Evolutionary conservation across 139 green algal genomes (phyloP).

Genomic region (Zygnema circumcarinatum): DNA sequence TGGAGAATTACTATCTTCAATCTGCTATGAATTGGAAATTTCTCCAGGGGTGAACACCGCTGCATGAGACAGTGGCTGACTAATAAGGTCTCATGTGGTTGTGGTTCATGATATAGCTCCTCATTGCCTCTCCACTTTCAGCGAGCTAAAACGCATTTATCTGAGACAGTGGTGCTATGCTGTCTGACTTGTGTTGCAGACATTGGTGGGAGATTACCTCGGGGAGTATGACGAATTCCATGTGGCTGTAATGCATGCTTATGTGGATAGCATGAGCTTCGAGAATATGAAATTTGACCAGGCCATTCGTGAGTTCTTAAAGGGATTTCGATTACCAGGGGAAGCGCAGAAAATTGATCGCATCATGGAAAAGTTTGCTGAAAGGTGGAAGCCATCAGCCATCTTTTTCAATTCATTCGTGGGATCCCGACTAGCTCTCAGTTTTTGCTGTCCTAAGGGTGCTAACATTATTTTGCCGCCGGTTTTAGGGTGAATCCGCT

Average conservation of each 20-base stretch:
- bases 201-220: conserved; percentile 94
- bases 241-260: conserved; percentile 96
- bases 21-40: too few species aligned
- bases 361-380: conserved; percentile 99
- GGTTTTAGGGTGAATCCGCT: too few species aligned
- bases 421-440: conserved; percentile 15
- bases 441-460: conserved; percentile 31
- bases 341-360: conserved; percentile 99
- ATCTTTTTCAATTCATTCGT: too few species aligned
- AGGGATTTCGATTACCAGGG: conserved; percentile 81
- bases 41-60: too few species aligned
- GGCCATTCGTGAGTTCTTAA: conserved; percentile 80
- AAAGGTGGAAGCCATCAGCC: conserved; percentile 73
- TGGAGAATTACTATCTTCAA: too few species aligned
- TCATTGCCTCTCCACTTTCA: not conserved
- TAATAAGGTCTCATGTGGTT: too few species aligned
- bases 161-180: not conserved
- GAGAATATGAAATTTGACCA: conserved; percentile 83
- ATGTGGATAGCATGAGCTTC: conserved; percentile 94
- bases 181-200: conserved; percentile 72
- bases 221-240: conserved; percentile 89
- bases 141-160: too few species aligned
- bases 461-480: too few species aligned
- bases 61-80: too few species aligned
- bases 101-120: too few species aligned